Evolutionary conservation across 2,329 filamentous ascomycete genomes (phyloP).

Genomic region (Trichoderma guizhouense): DNA sequence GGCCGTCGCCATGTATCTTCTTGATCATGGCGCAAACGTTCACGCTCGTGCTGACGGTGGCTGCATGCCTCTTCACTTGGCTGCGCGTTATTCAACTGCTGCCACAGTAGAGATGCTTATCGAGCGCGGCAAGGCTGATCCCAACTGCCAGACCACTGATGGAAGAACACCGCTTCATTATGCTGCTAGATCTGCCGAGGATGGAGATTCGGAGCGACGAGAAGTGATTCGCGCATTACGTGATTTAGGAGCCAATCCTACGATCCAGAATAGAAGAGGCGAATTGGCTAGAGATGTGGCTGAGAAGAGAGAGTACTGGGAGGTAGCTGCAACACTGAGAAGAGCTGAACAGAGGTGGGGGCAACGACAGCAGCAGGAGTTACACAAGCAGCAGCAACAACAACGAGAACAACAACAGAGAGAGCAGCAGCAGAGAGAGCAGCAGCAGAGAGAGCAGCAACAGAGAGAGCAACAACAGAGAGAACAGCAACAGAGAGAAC

Average conservation of each 20-base stretch:
- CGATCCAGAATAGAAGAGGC: constrained; percentile 26
- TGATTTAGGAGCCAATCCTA: constrained; percentile 31
- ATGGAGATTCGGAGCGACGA: constrained; percentile 31
- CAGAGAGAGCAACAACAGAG: constrained; percentile 21
- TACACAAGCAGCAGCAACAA: not conserved
- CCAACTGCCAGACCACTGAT: constrained; percentile 28
- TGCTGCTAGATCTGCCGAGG: constrained; percentile 29
- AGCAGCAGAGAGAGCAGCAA: not conserved
- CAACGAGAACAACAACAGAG: not conserved
- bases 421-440: constrained; percentile 12
- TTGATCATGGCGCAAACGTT: constrained; percentile 28
- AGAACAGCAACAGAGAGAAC: constrained; percentile 21
- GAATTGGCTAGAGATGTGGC: constrained; percentile 32
- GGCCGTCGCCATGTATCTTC: constrained; percentile 33
- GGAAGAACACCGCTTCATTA: constrained; percentile 34
- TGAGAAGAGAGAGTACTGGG: constrained; percentile 32
- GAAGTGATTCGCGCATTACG: constrained; percentile 31
- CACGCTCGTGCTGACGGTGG: constrained; percentile 30
- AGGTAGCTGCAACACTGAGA: constrained; percentile 32
- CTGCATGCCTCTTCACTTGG: constrained; percentile 32
- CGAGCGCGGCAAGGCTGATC: constrained; percentile 30
- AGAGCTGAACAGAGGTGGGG: constrained; percentile 35
- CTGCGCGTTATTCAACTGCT: constrained; percentile 29
- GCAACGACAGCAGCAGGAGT: constrained; percentile 27
- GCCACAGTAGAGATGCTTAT: constrained; percentile 33